Percentiles rank a stretch among this genome's conserved stretches.
These are phyloP conservation scores for Ophiostoma australiae DNA, from an alignment of 2,329 filamentous ascomycete genomes.

Conservation along the genomic window DNA sequence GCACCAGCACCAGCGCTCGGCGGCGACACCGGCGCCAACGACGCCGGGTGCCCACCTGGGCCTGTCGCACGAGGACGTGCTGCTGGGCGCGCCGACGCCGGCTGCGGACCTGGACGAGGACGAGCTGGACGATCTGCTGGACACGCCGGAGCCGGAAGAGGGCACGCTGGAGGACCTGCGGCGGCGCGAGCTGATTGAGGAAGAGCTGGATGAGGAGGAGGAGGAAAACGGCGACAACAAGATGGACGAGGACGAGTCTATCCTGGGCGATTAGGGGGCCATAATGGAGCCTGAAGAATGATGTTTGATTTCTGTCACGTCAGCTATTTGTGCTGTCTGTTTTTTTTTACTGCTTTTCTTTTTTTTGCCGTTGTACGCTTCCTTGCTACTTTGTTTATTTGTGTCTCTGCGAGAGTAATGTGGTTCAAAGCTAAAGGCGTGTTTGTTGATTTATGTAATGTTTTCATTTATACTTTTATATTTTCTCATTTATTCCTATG, in stretches of 20 bases:
- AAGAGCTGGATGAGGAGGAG: slow-evolving; percentile 41
- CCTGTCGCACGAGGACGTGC: slow-evolving; percentile 20
- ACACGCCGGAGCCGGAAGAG: slow-evolving; percentile 51
- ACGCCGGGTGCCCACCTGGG: slow-evolving; percentile 13
- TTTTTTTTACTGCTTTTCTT: background rate
- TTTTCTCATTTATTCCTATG: background rate
- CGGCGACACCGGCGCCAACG: slow-evolving; percentile 5
- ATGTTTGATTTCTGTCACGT: slow-evolving; percentile 6
- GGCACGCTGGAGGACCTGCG: slow-evolving; percentile 55
- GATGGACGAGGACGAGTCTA: slow-evolving; percentile 42
- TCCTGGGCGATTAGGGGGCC: slow-evolving; percentile 42
- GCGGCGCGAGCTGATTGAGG: slow-evolving; percentile 51
- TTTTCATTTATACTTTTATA: background rate
- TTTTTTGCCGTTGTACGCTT: background rate
- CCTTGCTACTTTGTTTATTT: background rate
- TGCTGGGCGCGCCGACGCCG: slow-evolving; percentile 27
- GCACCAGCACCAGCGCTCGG: slow-evolving; percentile 28
- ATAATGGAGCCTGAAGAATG: background rate
- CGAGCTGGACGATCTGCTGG: slow-evolving; percentile 38
- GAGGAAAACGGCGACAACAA: slow-evolving; percentile 34
- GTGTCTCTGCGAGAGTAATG: slow-evolving; percentile 7
- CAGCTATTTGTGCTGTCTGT: background rate
- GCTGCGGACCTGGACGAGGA: slow-evolving; percentile 27
- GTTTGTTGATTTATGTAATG: background rate
- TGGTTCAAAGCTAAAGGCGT: slow-evolving; percentile 5